These are phyloP conservation scores for Cucumis melo DNA, from an alignment of 306 rosid species.

Conservation along the genomic window DNA sequence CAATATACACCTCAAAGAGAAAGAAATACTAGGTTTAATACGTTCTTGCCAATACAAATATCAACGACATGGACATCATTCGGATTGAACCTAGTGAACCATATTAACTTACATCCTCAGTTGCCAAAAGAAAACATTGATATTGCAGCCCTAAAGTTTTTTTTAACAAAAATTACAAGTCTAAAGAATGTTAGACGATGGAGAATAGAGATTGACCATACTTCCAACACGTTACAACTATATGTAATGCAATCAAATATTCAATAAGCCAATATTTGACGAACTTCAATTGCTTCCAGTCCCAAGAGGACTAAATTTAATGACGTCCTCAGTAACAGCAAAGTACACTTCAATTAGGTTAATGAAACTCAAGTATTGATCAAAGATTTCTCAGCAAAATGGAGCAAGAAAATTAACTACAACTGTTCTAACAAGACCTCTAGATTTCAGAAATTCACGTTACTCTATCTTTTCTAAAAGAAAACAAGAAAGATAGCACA, in stretches of 20 bases:
- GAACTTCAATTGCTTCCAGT: neutral
- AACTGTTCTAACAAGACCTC: neutral
- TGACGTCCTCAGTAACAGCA: neutral
- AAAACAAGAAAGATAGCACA: neutral
- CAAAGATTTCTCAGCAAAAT: neutral
- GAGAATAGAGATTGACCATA: neutral
- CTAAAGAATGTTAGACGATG: neutral
- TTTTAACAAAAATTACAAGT: neutral
- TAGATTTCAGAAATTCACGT: neutral
- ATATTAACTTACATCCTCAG: neutral
- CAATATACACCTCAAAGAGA: neutral
- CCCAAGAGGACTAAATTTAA: neutral
- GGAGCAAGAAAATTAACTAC: neutral
- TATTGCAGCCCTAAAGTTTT: neutral
- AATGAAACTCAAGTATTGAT: neutral
- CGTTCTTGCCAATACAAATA: neutral
- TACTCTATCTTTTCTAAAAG: neutral
- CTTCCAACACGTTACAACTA: neutral
- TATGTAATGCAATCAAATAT: neutral
- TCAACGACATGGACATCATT: neutral
- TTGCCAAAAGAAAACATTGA: neutral
- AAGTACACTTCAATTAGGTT: neutral
- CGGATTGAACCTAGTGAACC: neutral
- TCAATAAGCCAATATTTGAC: neutral
- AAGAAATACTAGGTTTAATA: neutral